Evolutionary conservation across 306 rosid genomes (phyloP).

Genomic region (Corylus avellana): DNA sequence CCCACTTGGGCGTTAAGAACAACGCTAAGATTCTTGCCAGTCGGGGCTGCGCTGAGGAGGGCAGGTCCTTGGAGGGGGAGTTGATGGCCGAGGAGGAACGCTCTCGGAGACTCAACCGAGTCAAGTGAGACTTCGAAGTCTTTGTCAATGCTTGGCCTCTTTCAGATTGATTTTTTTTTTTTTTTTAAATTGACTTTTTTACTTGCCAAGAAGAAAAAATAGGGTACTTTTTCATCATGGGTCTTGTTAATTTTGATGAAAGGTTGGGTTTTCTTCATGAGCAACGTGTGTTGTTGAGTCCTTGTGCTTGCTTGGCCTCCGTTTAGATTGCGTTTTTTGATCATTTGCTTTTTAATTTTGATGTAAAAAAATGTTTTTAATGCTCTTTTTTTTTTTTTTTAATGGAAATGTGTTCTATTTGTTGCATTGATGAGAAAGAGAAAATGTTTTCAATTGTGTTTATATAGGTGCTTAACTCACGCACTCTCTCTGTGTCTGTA

Average conservation of each 20-base stretch:
- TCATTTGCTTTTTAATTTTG: neutral
- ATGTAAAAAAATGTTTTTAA: neutral
- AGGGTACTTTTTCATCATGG: neutral
- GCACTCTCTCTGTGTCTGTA: neutral
- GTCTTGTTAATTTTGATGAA: neutral
- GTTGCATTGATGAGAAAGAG: neutral
- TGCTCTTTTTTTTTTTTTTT: neutral
- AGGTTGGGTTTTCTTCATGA: neutral
- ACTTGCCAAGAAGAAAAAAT: neutral
- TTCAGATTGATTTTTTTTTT: neutral
- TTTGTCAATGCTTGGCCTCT: neutral
- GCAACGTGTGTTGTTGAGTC: neutral
- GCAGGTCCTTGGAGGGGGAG: conserved; percentile 40
- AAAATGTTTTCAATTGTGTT: neutral
- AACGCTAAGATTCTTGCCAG: conserved; percentile 73
- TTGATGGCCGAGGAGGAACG: conserved; percentile 84
- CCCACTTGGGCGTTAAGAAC: conserved; percentile 62
- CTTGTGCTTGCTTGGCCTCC: neutral
- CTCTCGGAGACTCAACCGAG: conserved; percentile 56
- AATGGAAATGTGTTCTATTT: neutral
- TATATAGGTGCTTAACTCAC: neutral
- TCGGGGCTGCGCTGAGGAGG: conserved; percentile 51
- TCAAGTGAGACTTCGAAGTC: conserved; percentile 49
- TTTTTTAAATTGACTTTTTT: neutral
- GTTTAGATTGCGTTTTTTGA: neutral